These are phyloP conservation scores for Aegilops umbellulata DNA, from an alignment of 176 grass and related monocot genomes.

Conservation along the genomic window DNA sequence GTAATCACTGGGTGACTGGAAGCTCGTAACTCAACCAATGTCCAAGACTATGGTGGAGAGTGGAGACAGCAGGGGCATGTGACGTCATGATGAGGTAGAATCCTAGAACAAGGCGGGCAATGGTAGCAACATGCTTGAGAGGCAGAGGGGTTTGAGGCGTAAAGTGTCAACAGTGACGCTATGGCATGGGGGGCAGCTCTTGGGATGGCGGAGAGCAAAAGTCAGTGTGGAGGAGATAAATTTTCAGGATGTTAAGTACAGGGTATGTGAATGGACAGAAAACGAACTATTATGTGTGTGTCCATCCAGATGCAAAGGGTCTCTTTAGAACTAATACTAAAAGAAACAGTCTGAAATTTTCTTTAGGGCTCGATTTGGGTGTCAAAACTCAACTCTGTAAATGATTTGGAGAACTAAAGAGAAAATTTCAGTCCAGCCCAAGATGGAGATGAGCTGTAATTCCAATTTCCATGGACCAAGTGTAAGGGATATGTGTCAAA, in stretches of 20 bases:
- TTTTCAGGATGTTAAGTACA: background rate
- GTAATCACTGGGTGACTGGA: background rate
- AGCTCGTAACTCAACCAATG: background rate
- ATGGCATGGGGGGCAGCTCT: background rate
- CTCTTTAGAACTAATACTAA: background rate
- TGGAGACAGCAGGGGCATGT: background rate
- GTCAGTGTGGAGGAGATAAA: background rate
- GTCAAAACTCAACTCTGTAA: background rate
- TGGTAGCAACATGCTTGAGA: background rate
- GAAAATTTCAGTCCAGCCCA: background rate
- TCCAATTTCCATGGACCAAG: background rate
- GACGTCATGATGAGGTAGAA: background rate
- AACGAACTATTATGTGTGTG: background rate
- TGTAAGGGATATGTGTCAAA: background rate
- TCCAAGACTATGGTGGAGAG: background rate
- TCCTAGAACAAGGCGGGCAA: background rate
- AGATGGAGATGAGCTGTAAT: background rate
- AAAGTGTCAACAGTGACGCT: background rate
- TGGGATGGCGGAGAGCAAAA: background rate
- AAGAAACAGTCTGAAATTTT: background rate
- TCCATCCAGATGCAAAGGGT: background rate
- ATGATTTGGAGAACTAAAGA: background rate
- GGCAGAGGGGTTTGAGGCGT: background rate
- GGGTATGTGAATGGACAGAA: background rate
- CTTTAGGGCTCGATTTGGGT: background rate